Base-by-base conservation (phyloP, 768 basidiomycete genomes). In the Harrya chromipes region DNA sequence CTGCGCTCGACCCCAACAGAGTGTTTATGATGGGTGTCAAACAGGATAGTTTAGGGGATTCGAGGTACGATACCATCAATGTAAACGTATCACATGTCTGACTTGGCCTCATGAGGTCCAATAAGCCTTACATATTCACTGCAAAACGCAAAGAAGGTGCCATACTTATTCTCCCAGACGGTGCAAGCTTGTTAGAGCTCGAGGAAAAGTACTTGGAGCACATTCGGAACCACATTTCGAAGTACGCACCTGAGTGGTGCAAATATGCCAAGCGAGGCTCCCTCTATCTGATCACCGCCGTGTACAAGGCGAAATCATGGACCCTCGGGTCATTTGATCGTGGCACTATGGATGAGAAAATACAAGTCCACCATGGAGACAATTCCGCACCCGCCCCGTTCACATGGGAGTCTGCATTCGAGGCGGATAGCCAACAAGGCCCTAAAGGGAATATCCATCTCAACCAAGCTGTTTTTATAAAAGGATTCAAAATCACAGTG, bases 261-360 rank as follows among this genome's bases (percentile, higher is more conserved):
- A 33, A 34, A 49, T n/a, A 58, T 55, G 60, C 53, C 47, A 31
- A 17, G 34, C 35, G 20, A 47, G 45, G 43, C 6, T 40, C 59
- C 5, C 52, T 66, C 17, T 68, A 66, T 36, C 36, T 67, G 21
- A 55, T 68, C 17, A 68, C 63, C 7, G 68, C 61, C 1, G 59
- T 46, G 37, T 56, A 64, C 27, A 65, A 66, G 39, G 40, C 61
- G 2, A 43, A 52, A 4, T 53, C 60, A 4, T 68, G 64, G 61
- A 56, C 60, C 4, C 53, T 64, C n/a, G 65, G 57, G 0, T 43
- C 57, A 3, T 58, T 55, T 19, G 21, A 33, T 16, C 14, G 33
- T 6, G 5, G 1, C 14, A 1, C 6, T 33, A n/a, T n/a, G n/a
- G 16, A 6, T 6, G 14, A 16, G 16, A 14, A 33, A 33, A 29